phyloP scores from a whole-genome alignment of 306 rosid genomes.

The Lathyrus tuberosus region DNA sequence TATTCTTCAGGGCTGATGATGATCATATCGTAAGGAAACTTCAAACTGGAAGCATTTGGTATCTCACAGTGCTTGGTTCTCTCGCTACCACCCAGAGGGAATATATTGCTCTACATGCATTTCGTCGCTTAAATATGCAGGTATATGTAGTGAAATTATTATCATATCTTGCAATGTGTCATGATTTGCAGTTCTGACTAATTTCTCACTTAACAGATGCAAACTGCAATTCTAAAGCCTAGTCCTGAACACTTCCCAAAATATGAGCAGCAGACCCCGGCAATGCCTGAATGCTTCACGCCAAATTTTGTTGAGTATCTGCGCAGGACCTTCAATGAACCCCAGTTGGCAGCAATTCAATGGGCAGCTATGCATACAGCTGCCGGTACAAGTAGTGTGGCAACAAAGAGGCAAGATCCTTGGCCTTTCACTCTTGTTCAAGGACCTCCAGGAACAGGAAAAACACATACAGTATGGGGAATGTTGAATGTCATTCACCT shows the following conservation, averaged over 20 bases:
- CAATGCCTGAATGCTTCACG: conserved; percentile 96
- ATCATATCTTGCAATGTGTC: conserved; percentile 22
- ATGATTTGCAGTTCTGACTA: conserved; percentile 34
- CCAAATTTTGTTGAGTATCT: conserved; percentile 83
- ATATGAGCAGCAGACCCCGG: conserved; percentile 90
- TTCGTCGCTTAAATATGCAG: conserved; percentile 93
- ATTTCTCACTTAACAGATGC: conserved; percentile 68
- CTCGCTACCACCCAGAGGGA: conserved; percentile 98
- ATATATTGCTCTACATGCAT: conserved; percentile 92
- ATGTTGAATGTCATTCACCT: conserved; percentile 98
- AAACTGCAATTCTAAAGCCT: conserved; percentile 93
- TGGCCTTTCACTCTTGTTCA: conserved; percentile 99
- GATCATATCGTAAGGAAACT: conserved; percentile 84
- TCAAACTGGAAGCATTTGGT: conserved; percentile 81
- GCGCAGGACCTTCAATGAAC: conserved; percentile 86
- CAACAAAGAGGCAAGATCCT: conserved; percentile 86
- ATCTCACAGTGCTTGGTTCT: conserved; percentile 92
- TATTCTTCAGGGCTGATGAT: conserved; percentile 65
- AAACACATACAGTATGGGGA: conserved; percentile 99
- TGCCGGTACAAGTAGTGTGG: conserved; percentile 91
- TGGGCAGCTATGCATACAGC: conserved; percentile 99
- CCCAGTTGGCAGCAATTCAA: conserved; percentile 94
- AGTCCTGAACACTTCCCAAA: conserved; percentile 96
- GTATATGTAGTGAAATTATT: conserved; percentile 47
- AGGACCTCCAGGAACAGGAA: conserved; percentile 99